Conservation (phyloP, 73 alveolate species). For the Uronychia binucleata region DNA sequence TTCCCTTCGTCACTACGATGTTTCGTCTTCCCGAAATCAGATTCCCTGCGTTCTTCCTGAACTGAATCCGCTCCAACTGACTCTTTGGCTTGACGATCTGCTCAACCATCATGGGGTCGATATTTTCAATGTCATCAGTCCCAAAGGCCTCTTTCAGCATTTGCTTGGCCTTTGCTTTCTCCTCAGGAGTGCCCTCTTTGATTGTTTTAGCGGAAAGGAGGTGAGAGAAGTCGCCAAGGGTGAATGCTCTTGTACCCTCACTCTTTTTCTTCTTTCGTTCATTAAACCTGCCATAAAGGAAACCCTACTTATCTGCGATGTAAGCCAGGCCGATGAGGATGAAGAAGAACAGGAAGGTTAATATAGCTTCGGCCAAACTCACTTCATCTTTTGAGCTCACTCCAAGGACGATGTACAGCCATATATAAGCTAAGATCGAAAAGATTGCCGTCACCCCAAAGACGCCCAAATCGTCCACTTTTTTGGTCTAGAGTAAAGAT, state of each 20-base stretch:
- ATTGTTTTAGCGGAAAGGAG: too few species aligned
- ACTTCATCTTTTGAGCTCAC: slow-evolving; percentile 15
- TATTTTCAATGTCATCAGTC: slow-evolving; percentile 30
- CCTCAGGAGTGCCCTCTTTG: too few species aligned
- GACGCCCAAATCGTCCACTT: slow-evolving; percentile 30
- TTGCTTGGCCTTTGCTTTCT: slow-evolving; percentile 33
- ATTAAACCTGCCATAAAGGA: too few species aligned
- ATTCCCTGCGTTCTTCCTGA: slow-evolving; percentile 32
- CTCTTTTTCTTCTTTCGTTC: not conserved
- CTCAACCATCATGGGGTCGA: slow-evolving; percentile 19
- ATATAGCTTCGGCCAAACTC: slow-evolving; percentile 28
- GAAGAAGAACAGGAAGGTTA: slow-evolving; percentile 59
- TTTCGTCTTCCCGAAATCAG: slow-evolving; percentile 16
- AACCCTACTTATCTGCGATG: slow-evolving; percentile 39
- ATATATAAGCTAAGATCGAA: slow-evolving; percentile 62
- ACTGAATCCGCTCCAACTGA: slow-evolving; percentile 20
- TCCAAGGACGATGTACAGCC: slow-evolving; percentile 56
- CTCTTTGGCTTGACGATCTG: slow-evolving; percentile 27
- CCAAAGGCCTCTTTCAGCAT: slow-evolving; percentile 11
- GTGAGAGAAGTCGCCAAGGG: slow-evolving; percentile 10
- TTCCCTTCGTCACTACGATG: slow-evolving; percentile 19
- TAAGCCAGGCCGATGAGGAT: slow-evolving; percentile 43
- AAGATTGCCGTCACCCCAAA: slow-evolving; percentile 55
- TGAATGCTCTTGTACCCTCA: not conserved
- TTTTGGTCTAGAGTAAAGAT: slow-evolving; percentile 12